A percentile compares a stretch with the other conserved stretches of the same genome.
phyloP scores from a whole-genome alignment of 2,329 filamentous ascomycete species.

The Cladosporium sp. region DNA sequence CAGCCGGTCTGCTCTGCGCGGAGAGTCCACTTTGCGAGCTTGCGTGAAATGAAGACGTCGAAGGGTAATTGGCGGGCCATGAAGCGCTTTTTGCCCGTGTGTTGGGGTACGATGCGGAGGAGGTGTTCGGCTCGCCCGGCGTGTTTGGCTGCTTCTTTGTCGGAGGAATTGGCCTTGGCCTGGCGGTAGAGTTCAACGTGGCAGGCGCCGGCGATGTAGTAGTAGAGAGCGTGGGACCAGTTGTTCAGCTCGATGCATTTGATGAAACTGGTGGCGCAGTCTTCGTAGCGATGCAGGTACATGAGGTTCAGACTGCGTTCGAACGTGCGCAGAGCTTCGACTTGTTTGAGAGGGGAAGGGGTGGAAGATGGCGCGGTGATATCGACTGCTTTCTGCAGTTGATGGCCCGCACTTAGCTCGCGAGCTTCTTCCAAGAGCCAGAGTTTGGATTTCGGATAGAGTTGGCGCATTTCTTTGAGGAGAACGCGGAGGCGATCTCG shows the following conservation, averaged over 20 bases:
- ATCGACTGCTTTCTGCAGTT: slow-evolving; percentile 63
- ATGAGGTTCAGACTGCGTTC: slow-evolving; percentile 75
- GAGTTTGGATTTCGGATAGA: slow-evolving; percentile 75
- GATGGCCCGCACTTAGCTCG: slow-evolving; percentile 61
- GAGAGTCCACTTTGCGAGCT: slow-evolving; percentile 82
- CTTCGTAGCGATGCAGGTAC: slow-evolving; percentile 71
- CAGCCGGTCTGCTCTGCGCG: slow-evolving; percentile 63
- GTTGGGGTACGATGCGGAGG: slow-evolving; percentile 64
- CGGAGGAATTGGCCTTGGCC: slow-evolving; percentile 39
- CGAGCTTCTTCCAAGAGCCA: slow-evolving; percentile 88
- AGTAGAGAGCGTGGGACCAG: slow-evolving; percentile 87
- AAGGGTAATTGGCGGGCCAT: slow-evolving; percentile 87
- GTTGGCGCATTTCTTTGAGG: slow-evolving; percentile 65
- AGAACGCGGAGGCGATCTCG: slow-evolving; percentile 61
- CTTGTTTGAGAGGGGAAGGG: slow-evolving; percentile 73
- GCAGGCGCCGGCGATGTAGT: slow-evolving; percentile 75
- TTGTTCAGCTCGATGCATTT: slow-evolving; percentile 70
- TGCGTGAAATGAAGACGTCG: slow-evolving; percentile 77
- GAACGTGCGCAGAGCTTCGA: slow-evolving; percentile 79
- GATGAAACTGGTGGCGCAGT: slow-evolving; percentile 70
- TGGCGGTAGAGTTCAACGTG: slow-evolving; percentile 78
- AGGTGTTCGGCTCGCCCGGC: slow-evolving; percentile 57
- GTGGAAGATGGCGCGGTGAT: slow-evolving; percentile 39
- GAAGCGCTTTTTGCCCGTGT: slow-evolving; percentile 81
- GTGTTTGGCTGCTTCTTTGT: slow-evolving; percentile 43